A percentile compares a stretch with the other conserved stretches of the same genome.
Evolutionary conservation across 129 eudicot species (phyloP).

Genomic region (Tagetes erecta): DNA sequence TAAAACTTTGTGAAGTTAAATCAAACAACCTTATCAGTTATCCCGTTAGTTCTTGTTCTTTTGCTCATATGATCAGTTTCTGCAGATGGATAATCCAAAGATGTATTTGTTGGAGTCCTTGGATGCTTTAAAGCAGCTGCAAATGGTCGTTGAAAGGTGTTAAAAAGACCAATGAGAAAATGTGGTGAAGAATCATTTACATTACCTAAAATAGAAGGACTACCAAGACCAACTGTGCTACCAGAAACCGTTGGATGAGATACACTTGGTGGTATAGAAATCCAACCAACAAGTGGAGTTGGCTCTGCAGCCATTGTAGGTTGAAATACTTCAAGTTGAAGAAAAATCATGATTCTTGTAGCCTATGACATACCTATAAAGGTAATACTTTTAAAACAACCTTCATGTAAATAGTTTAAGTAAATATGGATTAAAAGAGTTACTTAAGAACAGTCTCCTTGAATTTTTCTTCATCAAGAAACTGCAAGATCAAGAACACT

Average conservation of each 20-base stretch:
- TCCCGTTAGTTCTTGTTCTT: slow-evolving; percentile 65
- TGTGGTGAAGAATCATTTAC: not conserved
- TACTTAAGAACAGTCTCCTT: too few species aligned
- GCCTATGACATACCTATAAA: too few species aligned
- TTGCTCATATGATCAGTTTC: slow-evolving; percentile 69
- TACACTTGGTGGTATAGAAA: slow-evolving; percentile 72
- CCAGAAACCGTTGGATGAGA: slow-evolving; percentile 69
- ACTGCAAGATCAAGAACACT: too few species aligned
- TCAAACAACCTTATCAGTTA: slow-evolving; percentile 31
- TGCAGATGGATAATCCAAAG: slow-evolving; percentile 72
- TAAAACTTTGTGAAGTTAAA: too few species aligned
- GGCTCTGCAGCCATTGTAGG: slow-evolving; percentile 62
- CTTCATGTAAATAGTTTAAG: too few species aligned
- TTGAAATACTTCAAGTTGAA: too few species aligned
- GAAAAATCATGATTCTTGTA: too few species aligned
- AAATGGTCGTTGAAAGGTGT: not conserved
- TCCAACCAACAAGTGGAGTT: slow-evolving; percentile 82
- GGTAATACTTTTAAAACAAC: too few species aligned
- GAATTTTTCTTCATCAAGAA: too few species aligned
- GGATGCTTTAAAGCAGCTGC: too few species aligned
- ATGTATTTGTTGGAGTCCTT: slow-evolving; percentile 17
- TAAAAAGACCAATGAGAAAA: not conserved
- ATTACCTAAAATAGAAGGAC: slow-evolving; percentile 63
- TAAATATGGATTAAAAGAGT: too few species aligned
- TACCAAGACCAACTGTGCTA: too few species aligned